A percentile compares a stretch with the other conserved stretches of the same genome.
These are phyloP conservation scores for Colletotrichum lindemuthianum DNA, from an alignment of 2,329 filamentous ascomycete genomes.

Conservation along the genomic window DNA sequence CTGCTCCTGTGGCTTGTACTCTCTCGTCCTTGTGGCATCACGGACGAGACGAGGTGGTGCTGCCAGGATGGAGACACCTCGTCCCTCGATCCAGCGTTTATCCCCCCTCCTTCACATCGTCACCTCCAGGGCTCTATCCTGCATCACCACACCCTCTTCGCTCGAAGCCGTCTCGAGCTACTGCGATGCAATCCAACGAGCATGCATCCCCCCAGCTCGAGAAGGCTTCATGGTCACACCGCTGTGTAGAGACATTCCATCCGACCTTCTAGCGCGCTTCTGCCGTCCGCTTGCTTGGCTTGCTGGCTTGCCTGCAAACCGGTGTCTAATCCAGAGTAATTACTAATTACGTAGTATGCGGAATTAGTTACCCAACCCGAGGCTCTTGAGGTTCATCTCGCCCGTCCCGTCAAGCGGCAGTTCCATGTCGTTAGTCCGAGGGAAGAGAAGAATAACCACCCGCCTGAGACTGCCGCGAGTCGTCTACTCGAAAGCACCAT, in stretches of 20 bases:
- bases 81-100: too few species aligned
- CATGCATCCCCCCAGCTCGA: slow-evolving; percentile 18
- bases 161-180: too few species aligned
- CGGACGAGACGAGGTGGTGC: background rate
- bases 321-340: too few species aligned
- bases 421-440: slow-evolving; percentile 12
- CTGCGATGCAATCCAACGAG: background rate
- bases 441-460: background rate
- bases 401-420: slow-evolving; percentile 4
- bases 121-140: background rate
- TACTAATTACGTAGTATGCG: too few species aligned
- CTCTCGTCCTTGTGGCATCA: background rate
- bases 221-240: slow-evolving; percentile 1
- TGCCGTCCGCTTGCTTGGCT: background rate
- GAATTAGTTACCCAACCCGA: too few species aligned
- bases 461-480: slow-evolving; percentile 25
- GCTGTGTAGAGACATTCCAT: slow-evolving; percentile 12
- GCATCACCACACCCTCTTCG: background rate
- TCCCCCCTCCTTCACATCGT: background rate
- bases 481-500: slow-evolving; percentile 9
- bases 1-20: too few species aligned
- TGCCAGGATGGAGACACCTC: too few species aligned
- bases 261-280: slow-evolving; percentile 29
- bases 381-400: slow-evolving; percentile 9
- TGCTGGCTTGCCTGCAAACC: too few species aligned